Percentiles rank a stretch among this genome's conserved stretches.
phyloP scores from a whole-genome alignment of 768 basidiomycete species.

The Suillus brevipes region DNA sequence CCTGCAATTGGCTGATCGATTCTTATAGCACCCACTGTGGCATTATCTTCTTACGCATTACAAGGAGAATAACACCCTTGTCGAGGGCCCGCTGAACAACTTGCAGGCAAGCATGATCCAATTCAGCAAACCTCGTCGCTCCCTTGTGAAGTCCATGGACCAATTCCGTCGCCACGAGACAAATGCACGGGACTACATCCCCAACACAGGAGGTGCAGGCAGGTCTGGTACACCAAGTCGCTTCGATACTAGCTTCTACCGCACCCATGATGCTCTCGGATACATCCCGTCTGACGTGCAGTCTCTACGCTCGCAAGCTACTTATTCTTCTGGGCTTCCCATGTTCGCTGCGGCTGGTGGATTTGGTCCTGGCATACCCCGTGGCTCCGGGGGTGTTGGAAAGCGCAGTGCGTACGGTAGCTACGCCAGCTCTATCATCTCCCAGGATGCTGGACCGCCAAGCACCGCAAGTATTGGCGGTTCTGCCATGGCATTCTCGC shows the following conservation, averaged over 20 bases:
- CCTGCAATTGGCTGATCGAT: slow-evolving; percentile 14
- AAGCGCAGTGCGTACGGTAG: slow-evolving; percentile 77
- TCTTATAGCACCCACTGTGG: slow-evolving; percentile 90
- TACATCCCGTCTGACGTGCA: slow-evolving; percentile 96
- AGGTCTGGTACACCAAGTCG: slow-evolving; percentile 90
- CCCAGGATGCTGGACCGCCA: slow-evolving; percentile 80
- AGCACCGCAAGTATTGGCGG: slow-evolving; percentile 58
- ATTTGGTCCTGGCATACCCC: slow-evolving; percentile 66
- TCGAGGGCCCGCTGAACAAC: slow-evolving; percentile 96
- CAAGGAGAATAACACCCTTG: slow-evolving; percentile 92
- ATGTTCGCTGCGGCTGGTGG: slow-evolving; percentile 74
- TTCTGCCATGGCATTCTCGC: slow-evolving; percentile 76
- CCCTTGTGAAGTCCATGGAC: slow-evolving; percentile 87
- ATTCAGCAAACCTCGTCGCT: slow-evolving; percentile 94
- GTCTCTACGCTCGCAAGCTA: slow-evolving; percentile 94
- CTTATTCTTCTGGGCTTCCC: slow-evolving; percentile 89
- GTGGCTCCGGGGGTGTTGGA: slow-evolving; percentile 55
- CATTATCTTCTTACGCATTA: slow-evolving; percentile 97
- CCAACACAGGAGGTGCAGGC: slow-evolving; percentile 34
- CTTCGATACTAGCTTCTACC: slow-evolving; percentile 94
- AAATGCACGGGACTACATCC: slow-evolving; percentile 78
- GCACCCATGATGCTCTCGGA: slow-evolving; percentile 89
- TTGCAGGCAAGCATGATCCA: slow-evolving; percentile 99
- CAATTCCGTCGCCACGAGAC: slow-evolving; percentile 93
- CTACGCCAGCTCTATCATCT: slow-evolving; percentile 91